Evolutionary conservation across 192 early-diverging fungal genomes (phyloP).

Genomic region (Coemansia sp.): DNA sequence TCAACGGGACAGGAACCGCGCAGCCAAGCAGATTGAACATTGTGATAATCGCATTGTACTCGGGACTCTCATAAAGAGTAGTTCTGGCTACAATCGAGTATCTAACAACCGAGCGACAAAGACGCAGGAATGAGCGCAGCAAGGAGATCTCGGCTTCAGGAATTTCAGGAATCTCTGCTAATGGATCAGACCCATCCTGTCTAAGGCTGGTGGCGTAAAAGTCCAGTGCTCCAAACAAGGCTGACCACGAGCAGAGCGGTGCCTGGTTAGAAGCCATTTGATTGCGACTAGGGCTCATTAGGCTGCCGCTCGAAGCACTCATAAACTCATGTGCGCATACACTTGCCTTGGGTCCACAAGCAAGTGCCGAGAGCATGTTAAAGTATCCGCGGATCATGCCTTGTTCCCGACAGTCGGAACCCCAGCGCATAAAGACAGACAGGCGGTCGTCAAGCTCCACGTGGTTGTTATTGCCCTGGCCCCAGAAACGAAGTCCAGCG

Average conservation of each 20-base stretch:
- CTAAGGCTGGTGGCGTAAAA: conserved; percentile 62
- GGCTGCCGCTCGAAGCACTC: conserved; percentile 15
- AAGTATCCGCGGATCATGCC: conserved; percentile 72
- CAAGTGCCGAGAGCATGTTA: conserved; percentile 79
- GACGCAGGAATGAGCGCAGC: conserved; percentile 72
- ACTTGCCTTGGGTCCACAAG: conserved; percentile 74
- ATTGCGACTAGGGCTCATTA: conserved; percentile 41
- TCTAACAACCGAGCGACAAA: conserved; percentile 75
- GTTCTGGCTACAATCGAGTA: conserved; percentile 72
- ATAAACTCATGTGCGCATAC: conserved; percentile 62
- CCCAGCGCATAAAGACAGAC: conserved; percentile 67
- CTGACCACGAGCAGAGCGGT: conserved; percentile 75
- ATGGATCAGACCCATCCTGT: conserved; percentile 35
- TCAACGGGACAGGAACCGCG: conserved; percentile 73
- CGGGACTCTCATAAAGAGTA: conserved; percentile 67
- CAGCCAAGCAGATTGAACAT: conserved; percentile 84
- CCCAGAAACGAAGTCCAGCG: conserved; percentile 73
- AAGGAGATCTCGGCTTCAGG: conserved; percentile 70
- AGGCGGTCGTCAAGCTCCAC: conserved; percentile 57
- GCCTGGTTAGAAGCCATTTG: conserved; percentile 43
- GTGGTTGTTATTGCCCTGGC: conserved; percentile 14
- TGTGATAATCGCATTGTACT: conserved; percentile 65
- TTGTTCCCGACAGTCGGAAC: conserved; percentile 59
- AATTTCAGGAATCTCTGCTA: conserved; percentile 55
- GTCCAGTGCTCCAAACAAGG: conserved; percentile 73